Evolutionary conservation across 2,329 filamentous ascomycete species (phyloP).

Genomic region (Aspergillus vadensis): DNA sequence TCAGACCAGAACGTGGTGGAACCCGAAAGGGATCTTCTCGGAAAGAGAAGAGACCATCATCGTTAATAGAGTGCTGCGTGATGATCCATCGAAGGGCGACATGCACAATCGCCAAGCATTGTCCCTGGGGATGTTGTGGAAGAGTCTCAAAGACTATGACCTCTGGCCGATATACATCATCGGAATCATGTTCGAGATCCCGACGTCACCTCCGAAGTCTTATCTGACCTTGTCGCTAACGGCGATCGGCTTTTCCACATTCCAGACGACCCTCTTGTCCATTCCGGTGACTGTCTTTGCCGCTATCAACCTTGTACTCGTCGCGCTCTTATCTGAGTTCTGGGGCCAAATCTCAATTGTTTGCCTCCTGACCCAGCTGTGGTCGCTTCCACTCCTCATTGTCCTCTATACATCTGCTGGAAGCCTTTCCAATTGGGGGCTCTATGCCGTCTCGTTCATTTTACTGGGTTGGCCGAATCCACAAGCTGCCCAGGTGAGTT

Average conservation of each 20-base stretch:
- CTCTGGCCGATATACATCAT: constrained; percentile 58
- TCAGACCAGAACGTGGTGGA: constrained; percentile 57
- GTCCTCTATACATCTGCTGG: constrained; percentile 49
- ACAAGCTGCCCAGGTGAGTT: constrained; percentile 18
- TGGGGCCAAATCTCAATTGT: constrained; percentile 54
- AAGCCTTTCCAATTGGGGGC: constrained; percentile 48
- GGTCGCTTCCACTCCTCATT: constrained; percentile 54
- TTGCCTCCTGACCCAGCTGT: constrained; percentile 53
- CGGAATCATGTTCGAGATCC: constrained; percentile 56
- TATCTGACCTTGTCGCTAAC: constrained; percentile 38
- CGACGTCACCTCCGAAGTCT: constrained; percentile 42
- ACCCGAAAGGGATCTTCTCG: constrained; percentile 64
- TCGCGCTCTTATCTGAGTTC: constrained; percentile 38
- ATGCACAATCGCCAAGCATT: constrained; percentile 36
- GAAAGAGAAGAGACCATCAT: constrained; percentile 60
- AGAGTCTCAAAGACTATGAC: constrained; percentile 49
- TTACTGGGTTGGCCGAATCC: constrained; percentile 31
- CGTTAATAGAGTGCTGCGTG: constrained; percentile 44
- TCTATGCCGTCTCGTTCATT: constrained; percentile 54
- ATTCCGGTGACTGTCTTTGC: constrained; percentile 57
- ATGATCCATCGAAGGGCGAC: constrained; percentile 46
- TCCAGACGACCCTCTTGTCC: constrained; percentile 59
- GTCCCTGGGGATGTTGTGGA: constrained; percentile 39
- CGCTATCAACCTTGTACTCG: constrained; percentile 54
- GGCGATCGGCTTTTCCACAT: constrained; percentile 53